phyloP scores from a whole-genome alignment of 129 eudicot species.

The Dittrichia graveolens region DNA sequence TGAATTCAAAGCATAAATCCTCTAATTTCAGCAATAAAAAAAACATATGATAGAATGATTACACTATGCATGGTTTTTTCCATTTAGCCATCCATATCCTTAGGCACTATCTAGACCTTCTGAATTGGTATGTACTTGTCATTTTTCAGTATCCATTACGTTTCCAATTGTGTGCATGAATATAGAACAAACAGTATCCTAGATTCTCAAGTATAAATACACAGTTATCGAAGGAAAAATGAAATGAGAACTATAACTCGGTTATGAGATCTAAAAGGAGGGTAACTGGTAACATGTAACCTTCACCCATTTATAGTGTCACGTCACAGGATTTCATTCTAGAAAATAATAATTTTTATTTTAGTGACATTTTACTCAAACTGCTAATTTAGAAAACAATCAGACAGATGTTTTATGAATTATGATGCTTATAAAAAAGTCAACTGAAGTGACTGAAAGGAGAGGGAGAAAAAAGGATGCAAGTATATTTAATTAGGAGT shows the following conservation, averaged over 20 bases:
- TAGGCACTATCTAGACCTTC: not conserved
- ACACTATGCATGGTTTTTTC: not conserved
- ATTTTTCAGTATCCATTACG: not conserved
- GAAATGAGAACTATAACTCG: not conserved
- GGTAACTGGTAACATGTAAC: not conserved
- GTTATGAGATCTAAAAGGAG: conserved; percentile 12
- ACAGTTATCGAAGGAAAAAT: not conserved
- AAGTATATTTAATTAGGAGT: not conserved
- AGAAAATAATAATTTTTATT: too few species aligned
- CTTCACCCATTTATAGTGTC: too few species aligned
- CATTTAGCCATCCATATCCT: not conserved
- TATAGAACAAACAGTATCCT: not conserved
- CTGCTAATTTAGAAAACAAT: not conserved
- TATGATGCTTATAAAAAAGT: conserved; percentile 2
- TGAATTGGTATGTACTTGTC: not conserved
- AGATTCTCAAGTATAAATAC: not conserved
- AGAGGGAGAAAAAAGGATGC: not conserved
- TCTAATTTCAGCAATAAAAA: conserved; percentile 10
- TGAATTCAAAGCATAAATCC: conserved; percentile 5
- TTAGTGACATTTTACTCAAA: not conserved
- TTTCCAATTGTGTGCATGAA: not conserved
- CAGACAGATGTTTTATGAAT: not conserved
- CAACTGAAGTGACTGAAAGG: conserved; percentile 11
- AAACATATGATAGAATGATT: not conserved
- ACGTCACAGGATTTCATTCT: too few species aligned